Conservation (phyloP, 371 early-diverging fungal genomes). For the Mucor saturninus region DNA sequence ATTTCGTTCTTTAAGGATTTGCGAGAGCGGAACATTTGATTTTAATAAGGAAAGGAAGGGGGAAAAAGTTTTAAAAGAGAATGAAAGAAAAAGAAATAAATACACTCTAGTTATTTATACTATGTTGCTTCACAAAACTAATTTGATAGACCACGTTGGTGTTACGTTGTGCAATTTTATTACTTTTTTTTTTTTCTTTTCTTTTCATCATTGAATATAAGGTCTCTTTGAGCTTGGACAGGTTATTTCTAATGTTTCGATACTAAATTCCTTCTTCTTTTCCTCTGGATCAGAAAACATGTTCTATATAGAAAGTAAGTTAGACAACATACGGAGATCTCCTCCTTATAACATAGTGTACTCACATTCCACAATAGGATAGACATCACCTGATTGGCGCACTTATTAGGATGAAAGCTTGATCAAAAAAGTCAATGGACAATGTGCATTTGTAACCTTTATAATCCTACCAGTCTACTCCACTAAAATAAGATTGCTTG, state of each 20-base stretch:
- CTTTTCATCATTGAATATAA: conserved; percentile 44
- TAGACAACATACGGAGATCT: background rate
- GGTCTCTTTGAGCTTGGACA: conserved; percentile 60
- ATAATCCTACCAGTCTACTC: conserved; percentile 61
- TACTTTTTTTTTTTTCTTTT: conserved; percentile 2
- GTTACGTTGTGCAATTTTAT: conserved; percentile 18
- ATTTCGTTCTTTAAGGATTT: conserved; percentile 2
- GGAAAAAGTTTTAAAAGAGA: background rate
- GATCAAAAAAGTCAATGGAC: conserved; percentile 16
- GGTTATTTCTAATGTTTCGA: conserved; percentile 40
- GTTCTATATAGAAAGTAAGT: conserved; percentile 36
- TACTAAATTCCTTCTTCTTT: conserved; percentile 39
- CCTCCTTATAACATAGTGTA: background rate
- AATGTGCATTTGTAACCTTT: conserved; percentile 1
- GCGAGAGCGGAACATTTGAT: conserved; percentile 26
- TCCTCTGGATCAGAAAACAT: conserved; percentile 56
- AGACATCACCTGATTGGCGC: conserved; percentile 70
- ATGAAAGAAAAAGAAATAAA: conserved; percentile 1
- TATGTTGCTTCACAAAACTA: conserved; percentile 21
- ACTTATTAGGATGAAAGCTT: conserved; percentile 72
- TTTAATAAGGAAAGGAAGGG: conserved; percentile 4
- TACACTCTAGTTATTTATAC: background rate
- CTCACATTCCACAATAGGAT: conserved; percentile 68
- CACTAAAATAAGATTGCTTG: conserved; percentile 63
- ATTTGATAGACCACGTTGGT: conserved; percentile 16